Evolutionary conservation across 768 basidiomycete species (phyloP), one percentile per base, ranked within the genome.

Genomic region (Lactifluus pinguis): DNA sequence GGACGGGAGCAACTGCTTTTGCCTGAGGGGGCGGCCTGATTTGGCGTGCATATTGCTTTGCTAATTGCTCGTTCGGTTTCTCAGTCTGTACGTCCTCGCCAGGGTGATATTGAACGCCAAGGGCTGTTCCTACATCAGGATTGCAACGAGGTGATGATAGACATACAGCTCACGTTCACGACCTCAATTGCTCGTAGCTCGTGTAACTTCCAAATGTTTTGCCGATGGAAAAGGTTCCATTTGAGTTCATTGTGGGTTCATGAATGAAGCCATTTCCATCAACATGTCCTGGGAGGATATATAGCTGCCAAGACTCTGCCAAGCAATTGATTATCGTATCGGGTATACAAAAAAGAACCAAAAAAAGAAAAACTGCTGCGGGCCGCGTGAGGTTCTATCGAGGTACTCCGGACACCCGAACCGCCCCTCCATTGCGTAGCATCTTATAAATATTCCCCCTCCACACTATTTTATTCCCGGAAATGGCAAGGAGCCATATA

Each of bases 231-330:
- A 95, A 98, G 0, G 92, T 82, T 38, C 90, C 87, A 69, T 98
- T 98, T 47, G 87, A 85, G 70, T 99, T 98, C 65, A 92, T 76
- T 75, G 98, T 98, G 1, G 95, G 92, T 75, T 99, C 98, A 81
- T 99, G 95, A 19, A 99, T 82, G 71, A 85, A 83, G 1, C 86
- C 86, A 50, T 77, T 73, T 25, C 84, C 83, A 65, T 81, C 81
- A 61, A 71, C 75, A 4, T 84, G 76, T 75, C 85, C 87, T 89
- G 68, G 69, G 25, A 56, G 45, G 60, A 55, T 21, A 51, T 41
- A 49, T 41, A 32, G 54, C 49, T 52, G 30, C 38, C 36, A 25
- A 49, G 34, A 19, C 14, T 42, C 10, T 10, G 19, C 41, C 0
- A 8, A 38, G 57, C 25, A 25, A 25, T 25, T 25, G 25, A 25